Evolutionary conservation across 345 rosid species (phyloP).

Genomic region (Clarkia xantiana): DNA sequence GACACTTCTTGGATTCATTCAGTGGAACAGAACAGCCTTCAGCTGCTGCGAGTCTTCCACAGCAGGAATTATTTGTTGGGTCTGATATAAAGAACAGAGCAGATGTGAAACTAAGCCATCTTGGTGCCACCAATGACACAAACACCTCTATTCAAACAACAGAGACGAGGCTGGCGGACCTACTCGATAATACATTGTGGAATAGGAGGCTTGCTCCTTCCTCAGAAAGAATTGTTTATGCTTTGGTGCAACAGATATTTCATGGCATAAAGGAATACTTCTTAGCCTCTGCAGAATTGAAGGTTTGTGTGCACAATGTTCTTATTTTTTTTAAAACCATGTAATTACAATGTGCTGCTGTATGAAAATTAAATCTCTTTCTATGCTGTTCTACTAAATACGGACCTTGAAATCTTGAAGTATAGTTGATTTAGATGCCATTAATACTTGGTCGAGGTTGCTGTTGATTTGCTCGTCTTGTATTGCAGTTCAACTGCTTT

Average conservation of each 20-base stretch:
- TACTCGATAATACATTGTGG: slow-evolving; percentile 82
- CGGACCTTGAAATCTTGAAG: too few relatives aligned
- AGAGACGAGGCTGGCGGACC: slow-evolving; percentile 85
- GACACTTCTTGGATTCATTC: slow-evolving; percentile 79
- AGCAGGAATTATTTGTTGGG: slow-evolving; percentile 33
- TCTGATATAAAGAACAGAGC: slow-evolving; percentile 38
- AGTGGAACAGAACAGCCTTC: slow-evolving; percentile 56
- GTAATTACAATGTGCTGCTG: too few relatives aligned
- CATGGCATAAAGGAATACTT: slow-evolving; percentile 86
- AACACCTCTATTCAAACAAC: slow-evolving; percentile 45
- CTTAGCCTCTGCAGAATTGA: slow-evolving; percentile 80
- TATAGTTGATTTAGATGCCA: too few relatives aligned
- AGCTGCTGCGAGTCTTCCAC: slow-evolving; percentile 25
- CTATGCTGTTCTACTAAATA: too few relatives aligned
- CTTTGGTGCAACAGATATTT: slow-evolving; percentile 88
- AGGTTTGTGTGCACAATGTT: slow-evolving; percentile 25
- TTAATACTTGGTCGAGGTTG: too few relatives aligned
- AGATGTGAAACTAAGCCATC: slow-evolving; percentile 74
- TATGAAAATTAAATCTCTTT: too few relatives aligned
- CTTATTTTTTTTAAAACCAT: too few relatives aligned
- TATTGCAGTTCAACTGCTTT: slow-evolving; percentile 83
- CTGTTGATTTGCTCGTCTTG: too few relatives aligned
- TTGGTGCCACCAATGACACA: slow-evolving; percentile 55
- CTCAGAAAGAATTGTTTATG: slow-evolving; percentile 84
- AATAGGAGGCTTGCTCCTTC: slow-evolving; percentile 84